These are phyloP conservation scores for Starmerella bombicola DNA, from an alignment of 805 yeast genomes.

Conservation along the genomic window DNA sequence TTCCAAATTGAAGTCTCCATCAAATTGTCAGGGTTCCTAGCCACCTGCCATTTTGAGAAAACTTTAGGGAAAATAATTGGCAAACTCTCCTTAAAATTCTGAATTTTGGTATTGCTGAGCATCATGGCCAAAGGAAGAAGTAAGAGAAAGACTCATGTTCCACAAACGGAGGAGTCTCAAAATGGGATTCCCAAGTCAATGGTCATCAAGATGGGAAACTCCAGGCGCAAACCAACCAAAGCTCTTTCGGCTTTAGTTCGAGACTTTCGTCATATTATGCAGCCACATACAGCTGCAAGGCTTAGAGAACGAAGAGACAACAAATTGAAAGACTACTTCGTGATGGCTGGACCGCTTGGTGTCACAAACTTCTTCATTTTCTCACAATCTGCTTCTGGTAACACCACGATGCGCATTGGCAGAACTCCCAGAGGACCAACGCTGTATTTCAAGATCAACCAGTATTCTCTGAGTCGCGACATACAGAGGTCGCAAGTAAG, in stretches of 20 bases:
- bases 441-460: conserved; percentile 61
- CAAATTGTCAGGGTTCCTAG: too few relatives aligned
- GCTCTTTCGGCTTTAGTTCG: conserved; percentile 71
- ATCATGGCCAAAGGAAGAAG: conserved; percentile 32
- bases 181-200: conserved; percentile 81
- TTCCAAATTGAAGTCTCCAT: too few relatives aligned
- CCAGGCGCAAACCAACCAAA: conserved; percentile 52
- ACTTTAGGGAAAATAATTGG: background rate
- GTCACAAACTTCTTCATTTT: conserved; percentile 80
- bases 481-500: conserved; percentile 52
- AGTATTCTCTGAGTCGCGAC: conserved; percentile 74
- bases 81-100: too few relatives aligned
- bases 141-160: conserved; percentile 79
- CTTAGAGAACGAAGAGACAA: conserved; percentile 78
- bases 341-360: conserved; percentile 96
- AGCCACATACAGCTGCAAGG: conserved; percentile 89
- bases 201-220: conserved; percentile 78
- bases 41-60: background rate
- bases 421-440: conserved; percentile 94
- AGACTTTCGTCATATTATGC: conserved; percentile 84
- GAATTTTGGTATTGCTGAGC: too few relatives aligned
- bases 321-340: conserved; percentile 81
- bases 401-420: conserved; percentile 69
- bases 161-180: conserved; percentile 35
- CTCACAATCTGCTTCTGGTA: conserved; percentile 62